Base-by-base conservation (phyloP, 2,329 filamentous ascomycete species). In the Akanthomyces uredinophilus region DNA sequence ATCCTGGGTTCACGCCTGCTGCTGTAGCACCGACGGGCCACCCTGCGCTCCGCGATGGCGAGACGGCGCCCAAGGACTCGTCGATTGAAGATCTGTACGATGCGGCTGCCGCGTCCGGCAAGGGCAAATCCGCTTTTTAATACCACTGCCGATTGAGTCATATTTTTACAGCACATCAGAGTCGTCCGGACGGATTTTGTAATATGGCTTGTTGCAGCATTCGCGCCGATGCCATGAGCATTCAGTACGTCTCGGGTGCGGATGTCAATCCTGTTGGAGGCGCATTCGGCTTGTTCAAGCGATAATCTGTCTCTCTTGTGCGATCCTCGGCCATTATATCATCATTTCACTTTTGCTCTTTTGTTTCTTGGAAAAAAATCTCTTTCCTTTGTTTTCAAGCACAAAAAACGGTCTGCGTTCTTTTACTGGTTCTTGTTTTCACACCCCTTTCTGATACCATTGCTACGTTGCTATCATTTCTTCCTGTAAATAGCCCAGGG, bases 1-100 rank as follows among this genome's bases (percentile, higher is more conserved):
- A 78, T 53, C 75, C 76, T 2, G 75, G 77, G 6, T 73, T 75
- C 62, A 65, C 64, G 24, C 53, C 65, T 7, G 65, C 67, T 16
- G 18, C 58, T 1, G 29, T 11, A n/a, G 24, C 56, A 24, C 53
- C 53, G 8, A 2, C 41, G 10, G 53, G 53, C 16, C 37, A 56
- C 7, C 39, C 24, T 1, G 27, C 53, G 1, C 49, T 52, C 3
- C 20, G 18, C 8, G 18, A 18, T 13, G 41, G 32, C 6, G 52
- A 24, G 5, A 18, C 22, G 4, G 46, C 16, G 5, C 18, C 10
- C 39, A 47, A 29, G 39, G 39, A 57, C 16, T n/a, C 46, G 24
- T 57, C 60, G 8, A 46, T 57, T 20, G 60, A 62, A 14, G 60
- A 62, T 13, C 29, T 62, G 4, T 62, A 62, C 47, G 54, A 51